These are phyloP conservation scores for Sclerotinia spermophila DNA, from an alignment of 2,329 filamentous ascomycete species.

Conservation along the genomic window DNA sequence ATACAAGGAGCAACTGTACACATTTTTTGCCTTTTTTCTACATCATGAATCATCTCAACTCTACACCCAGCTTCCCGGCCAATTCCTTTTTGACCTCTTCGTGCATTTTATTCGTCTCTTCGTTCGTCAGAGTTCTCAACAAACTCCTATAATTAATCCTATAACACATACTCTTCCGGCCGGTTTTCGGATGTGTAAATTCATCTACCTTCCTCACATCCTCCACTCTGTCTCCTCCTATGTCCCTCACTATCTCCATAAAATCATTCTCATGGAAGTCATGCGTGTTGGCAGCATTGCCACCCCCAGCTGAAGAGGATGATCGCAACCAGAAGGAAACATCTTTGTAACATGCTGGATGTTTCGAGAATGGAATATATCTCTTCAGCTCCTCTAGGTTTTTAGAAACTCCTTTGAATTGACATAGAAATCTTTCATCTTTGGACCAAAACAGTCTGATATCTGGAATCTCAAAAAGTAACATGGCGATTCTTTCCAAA, in stretches of 20 bases:
- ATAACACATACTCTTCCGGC: constrained; percentile 82
- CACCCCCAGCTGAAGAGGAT: constrained; percentile 45
- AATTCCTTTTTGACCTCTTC: constrained; percentile 61
- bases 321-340: constrained; percentile 84
- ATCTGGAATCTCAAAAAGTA: constrained; percentile 92
- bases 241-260: constrained; percentile 87
- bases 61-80: constrained; percentile 70
- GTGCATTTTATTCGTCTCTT: constrained; percentile 76
- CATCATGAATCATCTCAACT: constrained; percentile 57
- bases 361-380: constrained; percentile 86
- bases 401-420: constrained; percentile 67
- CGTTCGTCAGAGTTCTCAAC: constrained; percentile 83
- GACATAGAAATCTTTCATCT: constrained; percentile 78
- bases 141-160: constrained; percentile 90
- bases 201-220: constrained; percentile 81
- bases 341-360: constrained; percentile 86
- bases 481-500: constrained; percentile 93
- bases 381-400: constrained; percentile 49
- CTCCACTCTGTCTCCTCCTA: constrained; percentile 81
- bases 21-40: neutral
- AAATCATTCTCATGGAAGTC: constrained; percentile 91
- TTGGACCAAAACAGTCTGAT: constrained; percentile 95
- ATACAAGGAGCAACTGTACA: neutral
- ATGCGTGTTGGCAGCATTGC: constrained; percentile 40
- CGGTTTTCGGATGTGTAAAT: constrained; percentile 84